These are phyloP conservation scores for Grammothele lineata DNA, from an alignment of 768 basidiomycete genomes.

Conservation along the genomic window DNA sequence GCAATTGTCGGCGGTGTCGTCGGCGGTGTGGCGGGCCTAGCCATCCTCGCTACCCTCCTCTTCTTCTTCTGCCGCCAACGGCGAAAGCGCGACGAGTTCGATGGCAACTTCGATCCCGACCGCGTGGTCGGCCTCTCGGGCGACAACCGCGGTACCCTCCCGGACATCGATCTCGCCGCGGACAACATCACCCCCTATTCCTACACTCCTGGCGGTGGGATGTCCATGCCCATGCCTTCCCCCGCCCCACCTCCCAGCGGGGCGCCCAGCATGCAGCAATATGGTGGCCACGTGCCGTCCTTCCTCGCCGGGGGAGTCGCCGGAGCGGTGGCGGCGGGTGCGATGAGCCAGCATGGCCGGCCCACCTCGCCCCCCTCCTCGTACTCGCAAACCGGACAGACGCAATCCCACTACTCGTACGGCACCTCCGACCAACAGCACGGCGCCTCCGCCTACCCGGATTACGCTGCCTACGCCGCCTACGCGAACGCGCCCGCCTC, in stretches of 20 bases:
- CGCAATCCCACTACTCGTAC: conserved; percentile 16
- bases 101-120: conserved; percentile 48
- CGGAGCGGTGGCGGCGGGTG: conserved; percentile 12
- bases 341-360: conserved; percentile 5
- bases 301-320: conserved; percentile 24
- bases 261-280: conserved; percentile 26
- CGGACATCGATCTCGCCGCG: conserved; percentile 17
- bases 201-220: conserved; percentile 11
- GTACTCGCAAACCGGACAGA: conserved; percentile 12
- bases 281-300: conserved; percentile 16
- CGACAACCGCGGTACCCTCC: conserved; percentile 21
- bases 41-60: conserved; percentile 20
- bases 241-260: conserved; percentile 1
- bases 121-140: conserved; percentile 30
- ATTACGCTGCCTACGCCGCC: conserved; percentile 17
- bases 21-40: conserved; percentile 26
- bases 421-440: conserved; percentile 16
- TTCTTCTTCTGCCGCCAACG: conserved; percentile 23
- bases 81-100: conserved; percentile 37
- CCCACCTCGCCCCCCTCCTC: conserved; percentile 12
- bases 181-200: conserved; percentile 21
- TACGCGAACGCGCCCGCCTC: conserved; percentile 9
- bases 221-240: conserved; percentile 1
- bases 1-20: conserved; percentile 29
- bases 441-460: conserved; percentile 16